Evolutionary conservation across 2,329 filamentous ascomycete species (phyloP), one percentile per base, ranked within the genome.

Genomic region (Mycogone perniciosa): DNA sequence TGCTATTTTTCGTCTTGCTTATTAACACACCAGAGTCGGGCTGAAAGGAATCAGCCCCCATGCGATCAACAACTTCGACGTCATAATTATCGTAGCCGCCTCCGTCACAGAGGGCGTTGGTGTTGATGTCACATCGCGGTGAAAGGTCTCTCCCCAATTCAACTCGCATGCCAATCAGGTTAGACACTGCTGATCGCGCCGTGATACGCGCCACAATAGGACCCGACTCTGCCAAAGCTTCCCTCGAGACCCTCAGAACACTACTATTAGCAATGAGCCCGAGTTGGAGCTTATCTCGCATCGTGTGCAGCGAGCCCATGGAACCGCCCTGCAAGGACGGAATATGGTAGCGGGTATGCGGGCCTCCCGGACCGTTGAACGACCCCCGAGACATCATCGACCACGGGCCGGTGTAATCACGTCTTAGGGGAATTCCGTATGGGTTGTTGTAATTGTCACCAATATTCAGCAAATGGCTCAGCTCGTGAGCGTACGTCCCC

Each of bases 401-500:
- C 65, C 71, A 80, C 0, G 76, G 75, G 0, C 76, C 76, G 0
- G 75, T 76, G 58, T 75, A 79, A 0, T 71, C 62, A 26, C 76
- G 71, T 3, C 72, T 68, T 39, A 69, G 59, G 1, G 75, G 75
- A 1, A 63, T 56, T 3, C 71, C 65, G 55, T 73, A 79, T 0
- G 76, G 76, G 48, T 79, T 79, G 56, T 79, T 79, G 57, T 80
- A 79, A 58, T 80, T 80, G 57, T 79, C 76, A 7, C 73, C 72
- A 26, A 79, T 78, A 10, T 71, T 69, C 1, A 79, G 67, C 35
- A 80, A 60, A 59, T 79, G 76, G 27, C 68, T 73, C 4, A 79
- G 62, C 55, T 79, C 76, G 57, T 80, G 76, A 1, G 76, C 76
- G 55, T 74, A 80, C 0, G 73, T 76, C 0, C 68, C 71, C 73